Percentiles rank a stretch among this genome's conserved stretches.
Conservation (phyloP, 306 rosid genomes). For the Citrullus amarus region DNA sequence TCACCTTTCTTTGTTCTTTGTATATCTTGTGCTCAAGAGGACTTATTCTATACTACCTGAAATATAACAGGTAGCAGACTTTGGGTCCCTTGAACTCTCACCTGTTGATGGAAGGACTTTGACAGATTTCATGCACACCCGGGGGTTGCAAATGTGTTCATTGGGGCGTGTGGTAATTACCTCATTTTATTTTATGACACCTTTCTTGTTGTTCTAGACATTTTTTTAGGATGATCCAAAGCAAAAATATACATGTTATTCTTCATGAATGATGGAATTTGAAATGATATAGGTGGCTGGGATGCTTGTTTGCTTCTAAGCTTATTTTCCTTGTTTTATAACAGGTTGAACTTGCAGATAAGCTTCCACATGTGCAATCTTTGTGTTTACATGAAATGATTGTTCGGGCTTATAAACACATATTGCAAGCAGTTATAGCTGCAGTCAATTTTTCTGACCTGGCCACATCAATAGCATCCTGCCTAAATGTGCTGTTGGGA, state of each 20-base stretch:
- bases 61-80: conserved; percentile 81
- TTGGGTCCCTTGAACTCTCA: conserved; percentile 97
- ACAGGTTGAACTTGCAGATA: conserved; percentile 95
- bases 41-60: conserved; percentile 19
- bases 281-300: background rate
- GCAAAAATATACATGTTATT: background rate
- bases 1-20: background rate
- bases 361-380: conserved; percentile 96
- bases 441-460: conserved; percentile 64
- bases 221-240: background rate
- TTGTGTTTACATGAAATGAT: conserved; percentile 90
- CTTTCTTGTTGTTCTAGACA: background rate
- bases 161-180: conserved; percentile 76
- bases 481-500: conserved; percentile 80
- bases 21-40: conserved; percentile 14
- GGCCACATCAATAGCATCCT: conserved; percentile 75
- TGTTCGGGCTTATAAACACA: conserved; percentile 92
- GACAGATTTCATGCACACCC: conserved; percentile 97
- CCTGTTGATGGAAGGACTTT: conserved; percentile 98
- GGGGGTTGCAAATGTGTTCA: conserved; percentile 89
- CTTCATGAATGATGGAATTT: background rate
- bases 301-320: background rate
- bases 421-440: conserved; percentile 82
- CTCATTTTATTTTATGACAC: background rate
- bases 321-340: conserved; percentile 13